phyloP scores from a whole-genome alignment of 306 rosid species.

The Pterocarpus macrocarpus region DNA sequence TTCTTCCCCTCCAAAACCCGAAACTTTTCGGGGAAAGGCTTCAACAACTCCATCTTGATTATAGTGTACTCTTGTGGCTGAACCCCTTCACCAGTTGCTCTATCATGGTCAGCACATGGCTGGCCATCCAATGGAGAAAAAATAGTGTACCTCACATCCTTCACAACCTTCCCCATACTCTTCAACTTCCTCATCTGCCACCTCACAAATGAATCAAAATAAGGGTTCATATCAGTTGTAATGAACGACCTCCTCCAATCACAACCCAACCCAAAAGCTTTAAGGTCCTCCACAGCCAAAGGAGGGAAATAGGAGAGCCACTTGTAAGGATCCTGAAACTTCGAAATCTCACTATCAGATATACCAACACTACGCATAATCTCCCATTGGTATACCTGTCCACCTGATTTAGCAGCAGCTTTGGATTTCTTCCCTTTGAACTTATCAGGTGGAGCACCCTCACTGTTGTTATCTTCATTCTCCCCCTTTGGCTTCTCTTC shows the following conservation, averaged over 20 bases:
- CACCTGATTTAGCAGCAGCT: conserved; percentile 74
- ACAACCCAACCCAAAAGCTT: conserved; percentile 92
- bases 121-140: conserved; percentile 94
- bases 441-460: conserved; percentile 65
- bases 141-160: conserved; percentile 88
- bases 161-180: conserved; percentile 85
- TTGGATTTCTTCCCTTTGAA: conserved; percentile 94
- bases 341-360: conserved; percentile 73
- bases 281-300: conserved; percentile 85
- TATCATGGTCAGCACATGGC: conserved; percentile 97
- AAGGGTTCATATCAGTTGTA: conserved; percentile 80
- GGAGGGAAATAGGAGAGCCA: conserved; percentile 95
- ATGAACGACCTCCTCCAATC: conserved; percentile 97
- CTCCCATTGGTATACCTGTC: conserved; percentile 88
- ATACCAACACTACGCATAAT: conserved; percentile 94
- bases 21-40: conserved; percentile 77
- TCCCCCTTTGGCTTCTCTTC: conserved; percentile 47
- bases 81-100: conserved; percentile 97
- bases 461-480: conserved; percentile 33
- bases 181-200: conserved; percentile 98
- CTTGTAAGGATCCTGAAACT: conserved; percentile 80
- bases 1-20: conserved; percentile 75
- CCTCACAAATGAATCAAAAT: conserved; percentile 80
- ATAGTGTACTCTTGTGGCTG: conserved; percentile 93
- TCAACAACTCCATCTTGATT: conserved; percentile 84